phyloP scores from a whole-genome alignment of 352 stramenopile species.

The Phytophthora sp. region DNA sequence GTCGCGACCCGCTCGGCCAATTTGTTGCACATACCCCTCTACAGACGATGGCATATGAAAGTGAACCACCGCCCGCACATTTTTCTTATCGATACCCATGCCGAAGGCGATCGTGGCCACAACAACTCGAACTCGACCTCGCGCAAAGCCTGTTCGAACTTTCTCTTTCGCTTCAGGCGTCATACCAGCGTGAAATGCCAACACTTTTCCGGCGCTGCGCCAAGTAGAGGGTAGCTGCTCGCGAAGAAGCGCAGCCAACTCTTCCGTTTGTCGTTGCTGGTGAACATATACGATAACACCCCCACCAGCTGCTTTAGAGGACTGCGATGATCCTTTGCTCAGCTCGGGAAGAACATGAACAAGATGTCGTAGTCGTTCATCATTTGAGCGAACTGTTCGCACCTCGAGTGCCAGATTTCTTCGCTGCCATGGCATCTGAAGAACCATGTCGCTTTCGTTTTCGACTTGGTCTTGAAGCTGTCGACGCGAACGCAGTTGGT shows the following conservation, averaged over 20 bases:
- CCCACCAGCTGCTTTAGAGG: slow-evolving; percentile 30
- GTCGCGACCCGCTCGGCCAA: slow-evolving; percentile 95
- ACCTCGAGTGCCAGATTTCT: slow-evolving; percentile 69
- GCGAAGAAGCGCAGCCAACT: slow-evolving; percentile 67
- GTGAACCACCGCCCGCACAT: slow-evolving; percentile 98
- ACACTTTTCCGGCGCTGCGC: slow-evolving; percentile 49
- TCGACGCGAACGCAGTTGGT: slow-evolving; percentile 50
- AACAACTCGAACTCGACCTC: slow-evolving; percentile 88
- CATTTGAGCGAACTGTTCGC: slow-evolving; percentile 56
- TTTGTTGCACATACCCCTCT: slow-evolving; percentile 99
- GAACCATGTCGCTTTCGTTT: slow-evolving; percentile 47
- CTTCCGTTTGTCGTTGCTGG: slow-evolving; percentile 77
- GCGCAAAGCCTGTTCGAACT: slow-evolving; percentile 85
- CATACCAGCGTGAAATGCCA: slow-evolving; percentile 95
- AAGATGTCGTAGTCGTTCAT: slow-evolving; percentile 55
- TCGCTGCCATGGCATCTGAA: slow-evolving; percentile 81
- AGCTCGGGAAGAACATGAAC: slow-evolving; percentile 28
- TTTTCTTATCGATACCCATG: slow-evolving; percentile 98
- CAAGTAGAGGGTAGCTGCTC: slow-evolving; percentile 52
- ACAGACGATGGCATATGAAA: slow-evolving; percentile 96
- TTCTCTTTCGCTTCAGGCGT: slow-evolving; percentile 80
- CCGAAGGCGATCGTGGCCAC: slow-evolving; percentile 98
- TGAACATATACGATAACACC: slow-evolving; percentile 87
- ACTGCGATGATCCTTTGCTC: slow-evolving; percentile 29
- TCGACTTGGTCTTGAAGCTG: slow-evolving; percentile 15